Conservation (phyloP, 768 basidiomycete genomes). For the Psilocybe sp. region DNA sequence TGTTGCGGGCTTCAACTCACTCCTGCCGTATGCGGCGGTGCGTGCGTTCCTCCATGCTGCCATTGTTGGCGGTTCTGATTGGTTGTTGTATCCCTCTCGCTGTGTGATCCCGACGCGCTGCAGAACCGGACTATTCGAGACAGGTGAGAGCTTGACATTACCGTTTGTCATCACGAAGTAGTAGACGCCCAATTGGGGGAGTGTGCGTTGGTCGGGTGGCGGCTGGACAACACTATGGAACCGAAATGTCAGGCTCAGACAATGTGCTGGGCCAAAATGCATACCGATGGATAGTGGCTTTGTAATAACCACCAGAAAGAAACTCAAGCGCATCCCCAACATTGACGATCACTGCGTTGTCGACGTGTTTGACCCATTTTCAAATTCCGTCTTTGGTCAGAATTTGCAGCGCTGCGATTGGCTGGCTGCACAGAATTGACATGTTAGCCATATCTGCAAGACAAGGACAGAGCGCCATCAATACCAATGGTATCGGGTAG, state of each 20-base stretch:
- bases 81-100: slow-evolving; percentile 22
- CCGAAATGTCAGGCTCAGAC: not conserved
- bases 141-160: slow-evolving; percentile 41
- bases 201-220: slow-evolving; percentile 47
- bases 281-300: slow-evolving; percentile 52
- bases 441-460: too few relatives aligned
- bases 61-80: slow-evolving; percentile 46
- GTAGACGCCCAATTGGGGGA: slow-evolving; percentile 53
- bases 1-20: slow-evolving; percentile 35
- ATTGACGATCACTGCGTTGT: slow-evolving; percentile 42
- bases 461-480: too few relatives aligned
- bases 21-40: slow-evolving; percentile 50
- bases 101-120: slow-evolving; percentile 39
- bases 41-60: slow-evolving; percentile 50
- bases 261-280: not conserved
- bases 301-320: slow-evolving; percentile 59
- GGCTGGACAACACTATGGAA: slow-evolving; percentile 50
- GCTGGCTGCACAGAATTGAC: too few relatives aligned
- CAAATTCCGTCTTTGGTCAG: too few relatives aligned
- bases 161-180: slow-evolving; percentile 58
- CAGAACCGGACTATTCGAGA: slow-evolving; percentile 45
- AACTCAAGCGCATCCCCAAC: slow-evolving; percentile 59
- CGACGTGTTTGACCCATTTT: too few relatives aligned
- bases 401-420: too few relatives aligned
- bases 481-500: too few relatives aligned